Conservation (phyloP, 2,329 filamentous ascomycete genomes). For the Verticillium albo-atrum region DNA sequence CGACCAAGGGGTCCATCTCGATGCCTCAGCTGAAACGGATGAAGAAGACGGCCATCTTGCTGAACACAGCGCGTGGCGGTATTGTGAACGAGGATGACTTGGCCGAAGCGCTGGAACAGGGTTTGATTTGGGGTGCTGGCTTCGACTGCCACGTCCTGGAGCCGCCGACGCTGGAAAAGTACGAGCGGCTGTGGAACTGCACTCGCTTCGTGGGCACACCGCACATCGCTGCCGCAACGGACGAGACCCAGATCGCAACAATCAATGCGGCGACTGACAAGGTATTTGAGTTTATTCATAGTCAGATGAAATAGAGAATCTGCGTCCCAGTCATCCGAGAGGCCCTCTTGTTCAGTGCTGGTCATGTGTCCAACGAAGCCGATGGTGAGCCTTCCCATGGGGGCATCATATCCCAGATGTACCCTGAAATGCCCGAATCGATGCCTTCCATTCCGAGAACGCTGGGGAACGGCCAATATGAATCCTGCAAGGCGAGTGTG, state of each 20-base stretch:
- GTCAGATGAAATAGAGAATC: too few species aligned
- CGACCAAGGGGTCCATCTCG: slow-evolving; percentile 23
- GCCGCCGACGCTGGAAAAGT: slow-evolving; percentile 20
- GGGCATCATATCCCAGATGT: not conserved
- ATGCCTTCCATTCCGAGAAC: not conserved
- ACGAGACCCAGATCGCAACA: slow-evolving; percentile 4
- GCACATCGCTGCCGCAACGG: slow-evolving; percentile 2
- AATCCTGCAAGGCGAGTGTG: not conserved
- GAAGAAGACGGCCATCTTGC: slow-evolving; percentile 21
- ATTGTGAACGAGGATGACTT: slow-evolving; percentile 25
- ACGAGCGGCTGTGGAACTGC: slow-evolving; percentile 6
- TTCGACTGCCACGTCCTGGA: slow-evolving; percentile 23
- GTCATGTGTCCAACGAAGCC: not conserved
- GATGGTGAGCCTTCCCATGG: not conserved
- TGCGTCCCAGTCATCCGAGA: too few species aligned
- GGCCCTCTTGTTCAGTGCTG: too few species aligned
- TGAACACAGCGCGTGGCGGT: slow-evolving; percentile 27
- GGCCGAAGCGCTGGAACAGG: slow-evolving; percentile 16
- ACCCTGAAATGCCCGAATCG: not conserved
- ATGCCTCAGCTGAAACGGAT: slow-evolving; percentile 18
- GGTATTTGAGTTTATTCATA: slow-evolving; percentile 1
- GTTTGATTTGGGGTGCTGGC: slow-evolving; percentile 23
- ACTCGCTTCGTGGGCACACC: not conserved
- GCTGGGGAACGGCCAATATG: not conserved
- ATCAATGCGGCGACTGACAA: slow-evolving; percentile 5